Percentiles rank a stretch among this genome's conserved stretches.
Evolutionary conservation across 2,329 filamentous ascomycete genomes (phyloP).

Genomic region (Aspergillus arachidicola): DNA sequence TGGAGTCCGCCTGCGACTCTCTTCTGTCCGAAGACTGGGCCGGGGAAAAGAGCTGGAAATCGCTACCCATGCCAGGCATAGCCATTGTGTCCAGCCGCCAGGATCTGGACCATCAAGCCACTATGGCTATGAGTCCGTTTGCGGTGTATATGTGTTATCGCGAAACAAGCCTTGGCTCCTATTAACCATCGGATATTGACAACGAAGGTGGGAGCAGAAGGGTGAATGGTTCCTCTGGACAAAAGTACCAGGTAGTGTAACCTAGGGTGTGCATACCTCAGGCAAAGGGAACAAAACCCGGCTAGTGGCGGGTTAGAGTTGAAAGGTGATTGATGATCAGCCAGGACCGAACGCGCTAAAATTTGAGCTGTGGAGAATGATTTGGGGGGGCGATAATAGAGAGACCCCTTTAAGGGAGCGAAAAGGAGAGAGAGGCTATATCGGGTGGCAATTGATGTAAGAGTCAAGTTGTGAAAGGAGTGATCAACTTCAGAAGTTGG

Average conservation of each 20-base stretch:
- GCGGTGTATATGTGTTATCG: not conserved
- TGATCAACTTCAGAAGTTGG: conserved; percentile 1
- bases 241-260: conserved; percentile 2
- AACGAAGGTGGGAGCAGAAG: conserved; percentile 3
- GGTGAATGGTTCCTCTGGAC: not conserved
- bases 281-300: conserved; percentile 3
- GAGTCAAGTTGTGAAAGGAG: not conserved
- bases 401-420: not conserved
- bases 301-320: conserved; percentile 17
- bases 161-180: conserved; percentile 1
- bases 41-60: conserved; percentile 39
- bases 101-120: conserved; percentile 22
- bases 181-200: conserved; percentile 4
- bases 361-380: conserved; percentile 18
- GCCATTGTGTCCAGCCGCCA: conserved; percentile 25
- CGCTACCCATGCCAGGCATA: conserved; percentile 30
- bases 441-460: not conserved
- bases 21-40: conserved; percentile 22
- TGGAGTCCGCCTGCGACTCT: conserved; percentile 20
- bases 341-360: conserved; percentile 18
- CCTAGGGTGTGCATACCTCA: conserved; percentile 13
- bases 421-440: not conserved
- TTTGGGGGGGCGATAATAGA: conserved; percentile 5
- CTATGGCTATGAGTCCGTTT: not conserved
- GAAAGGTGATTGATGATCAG: conserved; percentile 19